A percentile compares a stretch with the other conserved stretches of the same genome.
These are phyloP conservation scores for Aspergillus haitiensis DNA, from an alignment of 495 filamentous ascomycete genomes.

Conservation along the genomic window DNA sequence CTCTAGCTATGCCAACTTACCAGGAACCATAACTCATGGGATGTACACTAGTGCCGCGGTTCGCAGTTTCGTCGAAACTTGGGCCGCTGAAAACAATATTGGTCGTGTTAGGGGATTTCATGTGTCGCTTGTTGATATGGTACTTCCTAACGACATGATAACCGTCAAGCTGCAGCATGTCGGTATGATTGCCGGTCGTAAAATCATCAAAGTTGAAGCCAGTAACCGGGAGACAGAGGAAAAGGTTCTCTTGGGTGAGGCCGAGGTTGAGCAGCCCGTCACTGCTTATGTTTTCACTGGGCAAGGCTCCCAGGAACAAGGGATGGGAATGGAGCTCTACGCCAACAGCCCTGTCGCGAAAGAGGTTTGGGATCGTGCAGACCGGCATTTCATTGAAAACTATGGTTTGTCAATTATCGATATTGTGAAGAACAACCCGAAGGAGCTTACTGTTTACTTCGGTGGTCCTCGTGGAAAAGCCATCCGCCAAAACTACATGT, in stretches of 20 bases:
- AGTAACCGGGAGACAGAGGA: slow-evolving; percentile 92
- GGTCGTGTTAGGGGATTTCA: slow-evolving; percentile 97
- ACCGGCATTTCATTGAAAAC: slow-evolving; percentile 97
- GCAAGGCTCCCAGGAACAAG: slow-evolving; percentile 96
- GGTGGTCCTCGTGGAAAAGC: slow-evolving; percentile 95
- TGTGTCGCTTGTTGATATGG: slow-evolving; percentile 94
- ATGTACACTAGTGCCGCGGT: slow-evolving; percentile 99
- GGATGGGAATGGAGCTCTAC: slow-evolving; percentile 99
- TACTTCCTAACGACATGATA: slow-evolving; percentile 92
- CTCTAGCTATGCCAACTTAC: slow-evolving; percentile 89
- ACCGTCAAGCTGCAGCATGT: slow-evolving; percentile 92
- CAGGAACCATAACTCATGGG: slow-evolving; percentile 95
- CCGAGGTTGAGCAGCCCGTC: slow-evolving; percentile 97
- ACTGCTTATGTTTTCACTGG: slow-evolving; percentile 98
- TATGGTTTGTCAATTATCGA: slow-evolving; percentile 98
- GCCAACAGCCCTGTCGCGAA: slow-evolving; percentile 85
- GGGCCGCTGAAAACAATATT: slow-evolving; percentile 98
- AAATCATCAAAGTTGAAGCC: slow-evolving; percentile 98
- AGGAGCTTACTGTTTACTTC: slow-evolving; percentile 98
- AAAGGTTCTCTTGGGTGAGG: slow-evolving; percentile 91
- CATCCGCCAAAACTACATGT: slow-evolving; percentile 98
- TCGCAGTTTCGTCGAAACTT: slow-evolving; percentile 96
- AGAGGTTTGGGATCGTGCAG: slow-evolving; percentile 97
- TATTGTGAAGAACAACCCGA: slow-evolving; percentile 99
- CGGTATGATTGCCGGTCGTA: slow-evolving; percentile 96